Percentiles rank a stretch among this genome's conserved stretches.
These are phyloP conservation scores for Austroboletus eburneus DNA, from an alignment of 768 basidiomycete species.

Conservation along the genomic window DNA sequence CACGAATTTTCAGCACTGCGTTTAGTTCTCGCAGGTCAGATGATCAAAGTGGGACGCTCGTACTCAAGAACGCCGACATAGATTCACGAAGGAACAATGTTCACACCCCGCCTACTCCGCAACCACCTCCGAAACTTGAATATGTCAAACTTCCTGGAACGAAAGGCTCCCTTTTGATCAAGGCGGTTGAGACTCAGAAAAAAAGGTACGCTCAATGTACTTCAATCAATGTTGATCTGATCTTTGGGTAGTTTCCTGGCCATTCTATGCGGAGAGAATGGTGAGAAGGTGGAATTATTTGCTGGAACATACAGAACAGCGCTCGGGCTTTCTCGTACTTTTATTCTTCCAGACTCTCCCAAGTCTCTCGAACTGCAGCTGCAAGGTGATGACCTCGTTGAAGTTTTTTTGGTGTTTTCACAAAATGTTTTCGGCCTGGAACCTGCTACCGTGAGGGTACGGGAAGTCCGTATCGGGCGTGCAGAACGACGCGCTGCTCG, in stretches of 20 bases:
- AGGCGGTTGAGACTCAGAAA: constrained; percentile 84
- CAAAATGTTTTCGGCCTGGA: constrained; percentile 92
- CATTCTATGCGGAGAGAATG: constrained; percentile 87
- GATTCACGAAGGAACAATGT: constrained; percentile 37
- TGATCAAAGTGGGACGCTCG: constrained; percentile 40
- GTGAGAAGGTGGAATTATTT: constrained; percentile 91
- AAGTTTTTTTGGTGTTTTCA: constrained; percentile 86
- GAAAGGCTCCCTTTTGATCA: constrained; percentile 77
- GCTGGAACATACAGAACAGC: constrained; percentile 90
- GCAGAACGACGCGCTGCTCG: constrained; percentile 84
- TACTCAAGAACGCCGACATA: constrained; percentile 36
- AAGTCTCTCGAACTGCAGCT: constrained; percentile 82
- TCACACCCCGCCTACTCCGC: constrained; percentile 36
- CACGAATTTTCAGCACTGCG: constrained; percentile 65
- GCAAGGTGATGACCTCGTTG: constrained; percentile 89
- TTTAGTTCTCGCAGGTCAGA: constrained; percentile 58
- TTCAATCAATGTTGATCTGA: not conserved
- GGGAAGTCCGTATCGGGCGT: constrained; percentile 87
- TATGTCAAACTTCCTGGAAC: constrained; percentile 92
- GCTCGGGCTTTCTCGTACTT: constrained; percentile 85
- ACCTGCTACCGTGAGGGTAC: constrained; percentile 90
- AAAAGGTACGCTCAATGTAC: constrained; percentile 57
- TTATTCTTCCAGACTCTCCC: constrained; percentile 89
- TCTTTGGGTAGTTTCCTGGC: constrained; percentile 67
- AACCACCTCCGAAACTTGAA: constrained; percentile 81